Evolutionary conservation across 306 rosid species (phyloP), one percentile per base, ranked within the genome.

Genomic region (Chamaecrista fasciculata): DNA sequence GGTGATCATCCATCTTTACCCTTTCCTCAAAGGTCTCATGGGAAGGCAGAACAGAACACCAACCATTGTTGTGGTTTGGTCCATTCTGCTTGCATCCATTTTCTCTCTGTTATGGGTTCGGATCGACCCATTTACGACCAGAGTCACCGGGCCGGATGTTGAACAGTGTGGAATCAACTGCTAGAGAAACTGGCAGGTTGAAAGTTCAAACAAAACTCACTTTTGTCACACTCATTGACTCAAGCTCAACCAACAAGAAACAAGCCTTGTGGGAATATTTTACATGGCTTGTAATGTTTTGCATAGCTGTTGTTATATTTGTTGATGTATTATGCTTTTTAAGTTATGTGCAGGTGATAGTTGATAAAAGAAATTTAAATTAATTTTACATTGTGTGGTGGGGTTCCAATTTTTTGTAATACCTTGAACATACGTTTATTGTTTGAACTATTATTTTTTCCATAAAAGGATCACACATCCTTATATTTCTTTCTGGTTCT

Each of bases 21-120:
- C 97, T 8, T 91, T 91, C 92, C 90, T 91, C 80, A 91, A 91
- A 70, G 97, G 97, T 88, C 85, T 91, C 57, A 91, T 91, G 97
- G 97, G 97, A 57, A 85, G 96, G 39, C 97, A 91, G 78, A 91
- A 91, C 80, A 34, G 97, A 21, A 91, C 97, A 0, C 97, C 97
- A 0, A 91, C 97, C 76, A 86, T 91, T 25, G 97, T 91, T 0
- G 86, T 91, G 0, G 92, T 91, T 51, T 91, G 97, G 97, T 91
- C 96, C 12, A 78, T 91, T 69, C 86, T 91, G 1, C 89, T 91
- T 43, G 97, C 97, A 55, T 91, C 97, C 43, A 91, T 91, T 59
- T 91, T 91, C 91, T 91, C 97, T 8, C 71, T 91, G 66, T 64
- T 91, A 16, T 91, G 97, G 97, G 97, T 91, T 61, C 58, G 92